A percentile compares a stretch with the other conserved stretches of the same genome.
Conservation (phyloP, 345 rosid species). For the Eucalyptus rudis region DNA sequence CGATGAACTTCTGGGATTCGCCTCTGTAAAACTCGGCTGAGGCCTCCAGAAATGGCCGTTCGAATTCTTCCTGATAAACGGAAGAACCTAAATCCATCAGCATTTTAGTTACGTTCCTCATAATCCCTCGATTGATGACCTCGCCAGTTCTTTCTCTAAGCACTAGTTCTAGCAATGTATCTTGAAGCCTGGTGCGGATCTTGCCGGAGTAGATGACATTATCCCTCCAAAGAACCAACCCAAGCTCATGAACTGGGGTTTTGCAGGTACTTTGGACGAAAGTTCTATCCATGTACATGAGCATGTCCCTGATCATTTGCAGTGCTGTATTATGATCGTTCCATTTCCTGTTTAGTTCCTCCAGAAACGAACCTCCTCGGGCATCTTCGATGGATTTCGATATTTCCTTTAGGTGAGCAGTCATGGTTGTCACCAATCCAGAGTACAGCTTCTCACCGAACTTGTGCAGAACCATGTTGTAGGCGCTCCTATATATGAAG, state of each 20-base stretch:
- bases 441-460: slow-evolving; percentile 80
- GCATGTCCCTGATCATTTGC: slow-evolving; percentile 82
- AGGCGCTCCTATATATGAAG: slow-evolving; percentile 56
- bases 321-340: slow-evolving; percentile 89
- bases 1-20: slow-evolving; percentile 86
- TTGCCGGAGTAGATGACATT: slow-evolving; percentile 57
- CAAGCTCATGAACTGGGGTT: slow-evolving; percentile 89
- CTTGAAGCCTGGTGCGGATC: slow-evolving; percentile 57
- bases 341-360: slow-evolving; percentile 92
- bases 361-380: slow-evolving; percentile 79
- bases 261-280: slow-evolving; percentile 59
- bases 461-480: slow-evolving; percentile 94
- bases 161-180: slow-evolving; percentile 74
- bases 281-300: slow-evolving; percentile 96
- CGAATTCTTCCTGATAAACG: slow-evolving; percentile 92
- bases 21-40: slow-evolving; percentile 81
- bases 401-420: slow-evolving; percentile 76
- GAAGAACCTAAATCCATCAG: slow-evolving; percentile 84
- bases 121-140: slow-evolving; percentile 78
- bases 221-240: slow-evolving; percentile 88
- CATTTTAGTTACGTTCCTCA: slow-evolving; percentile 89
- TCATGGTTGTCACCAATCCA: slow-evolving; percentile 79
- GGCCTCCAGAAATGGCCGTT: slow-evolving; percentile 78
- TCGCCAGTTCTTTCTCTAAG: slow-evolving; percentile 74
- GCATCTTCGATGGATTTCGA: slow-evolving; percentile 70